Evolutionary conservation across 805 yeast species (phyloP), one percentile per base, ranked within the genome.

Genomic region (Starmerella geochares): DNA sequence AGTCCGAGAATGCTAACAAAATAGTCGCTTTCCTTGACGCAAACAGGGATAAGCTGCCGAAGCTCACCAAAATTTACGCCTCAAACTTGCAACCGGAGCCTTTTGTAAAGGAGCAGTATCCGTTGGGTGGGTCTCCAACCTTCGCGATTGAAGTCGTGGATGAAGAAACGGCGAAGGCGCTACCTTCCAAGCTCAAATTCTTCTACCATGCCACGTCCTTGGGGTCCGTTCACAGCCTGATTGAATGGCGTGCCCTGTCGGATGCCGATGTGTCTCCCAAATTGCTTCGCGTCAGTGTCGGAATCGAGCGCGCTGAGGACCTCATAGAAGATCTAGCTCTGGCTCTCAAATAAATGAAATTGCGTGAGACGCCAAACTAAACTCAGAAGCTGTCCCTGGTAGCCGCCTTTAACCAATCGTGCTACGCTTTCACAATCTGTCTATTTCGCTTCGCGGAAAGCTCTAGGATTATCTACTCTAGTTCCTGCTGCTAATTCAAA

Each of bases 51-150:
- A 58, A 57, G 31, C 74, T 74, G 55, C 74, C 74, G 37, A 88
- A 85, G 37, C 62, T 71, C 45, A 72, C 77, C 35, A 94, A 86
- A 53, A 81, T 82, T 73, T 86, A 86, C 72, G 94, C 95, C 46
- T 94, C 31, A 50, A 33, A 37, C 14, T 75, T 86, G 58, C 71
- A 76, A 62, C 62, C 81, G 35, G 85, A 83, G 66, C 77, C 69
- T 10, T 76, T 83, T 48, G 90, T 85, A 23, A 56, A 68, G 58
- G 76, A 71, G 56, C 95, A 86, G 70, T 94, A 85, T 71, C 78
- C 90, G 65, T n/a, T n/a, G 54, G 83, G 81, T 46, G 95, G 95
- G 55, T 95, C 95, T 62, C 95, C 95, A 66, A 86, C 86, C 83
- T 78, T 86, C 62, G 81, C 94, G 9, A 85, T 86, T 75, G 78